Evolutionary conservation across 805 yeast genomes (phyloP).

Genomic region (Wickerhamiella australiensis): DNA sequence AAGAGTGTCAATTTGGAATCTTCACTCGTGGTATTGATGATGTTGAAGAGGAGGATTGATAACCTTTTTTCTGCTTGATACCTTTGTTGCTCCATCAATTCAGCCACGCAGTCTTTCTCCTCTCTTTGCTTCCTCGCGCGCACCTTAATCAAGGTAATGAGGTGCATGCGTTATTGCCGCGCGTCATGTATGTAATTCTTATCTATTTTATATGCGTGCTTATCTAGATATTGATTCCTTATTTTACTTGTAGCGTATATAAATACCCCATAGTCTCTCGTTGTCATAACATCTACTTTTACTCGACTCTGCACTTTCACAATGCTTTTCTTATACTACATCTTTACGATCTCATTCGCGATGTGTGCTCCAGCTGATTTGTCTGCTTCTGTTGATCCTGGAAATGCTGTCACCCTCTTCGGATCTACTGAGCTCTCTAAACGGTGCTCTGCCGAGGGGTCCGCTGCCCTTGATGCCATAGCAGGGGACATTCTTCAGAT

Average conservation of each 20-base stretch:
- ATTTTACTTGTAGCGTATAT: not conserved
- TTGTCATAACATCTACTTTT: not conserved
- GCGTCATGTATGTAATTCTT: not conserved
- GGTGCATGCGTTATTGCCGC: not conserved
- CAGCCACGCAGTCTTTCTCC: not conserved
- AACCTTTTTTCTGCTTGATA: not conserved
- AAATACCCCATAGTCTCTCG: not conserved
- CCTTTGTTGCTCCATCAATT: no score
- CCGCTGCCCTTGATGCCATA: not conserved
- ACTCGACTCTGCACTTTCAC: no score
- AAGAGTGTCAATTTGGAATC: slow-evolving; percentile 89
- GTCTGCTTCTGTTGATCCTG: not conserved
- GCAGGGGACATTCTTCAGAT: not conserved
- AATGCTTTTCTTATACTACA: not conserved
- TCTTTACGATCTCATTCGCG: not conserved
- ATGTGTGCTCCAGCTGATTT: not conserved
- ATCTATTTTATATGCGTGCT: not conserved
- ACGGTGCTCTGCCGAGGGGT: not conserved
- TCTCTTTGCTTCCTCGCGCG: not conserved
- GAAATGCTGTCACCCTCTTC: not conserved
- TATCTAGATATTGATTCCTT: not conserved
- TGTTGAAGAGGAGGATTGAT: slow-evolving; percentile 51
- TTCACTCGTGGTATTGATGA: slow-evolving; percentile 96
- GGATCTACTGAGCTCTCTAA: not conserved
- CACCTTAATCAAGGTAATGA: not conserved